These are phyloP conservation scores for Ophiostoma sp. DNA, from an alignment of 2,329 filamentous ascomycete genomes.

Conservation along the genomic window DNA sequence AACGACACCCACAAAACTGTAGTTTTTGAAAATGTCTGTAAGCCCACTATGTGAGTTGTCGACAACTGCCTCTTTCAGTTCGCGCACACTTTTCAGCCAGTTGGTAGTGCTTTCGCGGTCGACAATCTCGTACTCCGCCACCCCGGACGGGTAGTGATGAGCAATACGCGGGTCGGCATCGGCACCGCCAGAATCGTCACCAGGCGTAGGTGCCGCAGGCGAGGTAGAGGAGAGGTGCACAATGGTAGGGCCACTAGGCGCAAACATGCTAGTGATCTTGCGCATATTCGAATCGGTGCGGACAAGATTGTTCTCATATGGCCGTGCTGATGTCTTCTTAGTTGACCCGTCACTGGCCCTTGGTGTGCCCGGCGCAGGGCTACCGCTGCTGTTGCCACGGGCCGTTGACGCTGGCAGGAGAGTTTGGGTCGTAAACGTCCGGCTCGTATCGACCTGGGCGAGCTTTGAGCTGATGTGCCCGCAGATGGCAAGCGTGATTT, in stretches of 20 bases:
- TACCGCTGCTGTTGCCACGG: slow-evolving; percentile 24
- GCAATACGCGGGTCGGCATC: not conserved
- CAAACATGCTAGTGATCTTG: slow-evolving; percentile 96
- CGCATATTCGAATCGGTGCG: slow-evolving; percentile 81
- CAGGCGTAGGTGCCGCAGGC: not conserved
- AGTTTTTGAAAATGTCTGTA: slow-evolving; percentile 78
- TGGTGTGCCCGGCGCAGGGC: slow-evolving; percentile 33
- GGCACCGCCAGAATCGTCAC: not conserved
- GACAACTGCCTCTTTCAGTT: slow-evolving; percentile 73
- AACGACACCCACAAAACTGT: slow-evolving; percentile 90
- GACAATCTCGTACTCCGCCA: slow-evolving; percentile 62
- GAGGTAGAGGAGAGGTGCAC: slow-evolving; percentile 15
- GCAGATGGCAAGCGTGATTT: slow-evolving; percentile 84
- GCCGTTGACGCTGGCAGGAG: slow-evolving; percentile 49
- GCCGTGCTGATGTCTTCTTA: slow-evolving; percentile 43
- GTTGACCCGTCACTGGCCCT: slow-evolving; percentile 28
- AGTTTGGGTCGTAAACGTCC: slow-evolving; percentile 90
- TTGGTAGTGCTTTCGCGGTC: slow-evolving; percentile 66
- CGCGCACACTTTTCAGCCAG: slow-evolving; percentile 76
- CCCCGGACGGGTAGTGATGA: slow-evolving; percentile 34
- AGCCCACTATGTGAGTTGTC: slow-evolving; percentile 77
- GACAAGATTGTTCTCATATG: slow-evolving; percentile 81
- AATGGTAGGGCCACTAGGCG: slow-evolving; percentile 42
- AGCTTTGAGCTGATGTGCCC: slow-evolving; percentile 70
- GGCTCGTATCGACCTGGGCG: slow-evolving; percentile 83